Evolutionary conservation across 108 stramenopile genomes (phyloP).

Genomic region (Parmales sp.): DNA sequence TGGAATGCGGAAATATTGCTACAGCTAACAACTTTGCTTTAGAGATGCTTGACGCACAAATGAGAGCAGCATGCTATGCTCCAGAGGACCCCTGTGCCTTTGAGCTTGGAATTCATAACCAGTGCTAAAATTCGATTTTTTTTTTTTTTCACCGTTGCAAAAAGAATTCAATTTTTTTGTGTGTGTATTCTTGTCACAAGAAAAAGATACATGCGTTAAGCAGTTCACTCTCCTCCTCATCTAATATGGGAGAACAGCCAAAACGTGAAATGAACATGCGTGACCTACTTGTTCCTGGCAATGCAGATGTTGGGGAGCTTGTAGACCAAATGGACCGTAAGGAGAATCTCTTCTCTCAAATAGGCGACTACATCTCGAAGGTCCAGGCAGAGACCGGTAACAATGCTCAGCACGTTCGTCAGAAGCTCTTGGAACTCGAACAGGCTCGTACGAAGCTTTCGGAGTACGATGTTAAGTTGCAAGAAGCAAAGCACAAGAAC

Average conservation of each 20-base stretch:
- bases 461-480: not conserved
- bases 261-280: not conserved
- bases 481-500: not conserved
- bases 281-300: not conserved
- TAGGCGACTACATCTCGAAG: constrained; percentile 10
- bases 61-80: no score
- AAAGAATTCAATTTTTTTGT: not conserved
- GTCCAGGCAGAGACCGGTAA: constrained; percentile 8
- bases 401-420: not conserved
- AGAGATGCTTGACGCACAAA: no score
- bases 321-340: constrained; percentile 3
- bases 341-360: constrained; percentile 8
- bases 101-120: no score
- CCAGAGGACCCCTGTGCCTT: no score
- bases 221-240: not conserved
- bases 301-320: not conserved
- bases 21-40: no score
- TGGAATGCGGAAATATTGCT: no score
- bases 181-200: not conserved
- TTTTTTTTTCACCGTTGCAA: not conserved
- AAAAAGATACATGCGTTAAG: not conserved
- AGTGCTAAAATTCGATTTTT: no score
- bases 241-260: not conserved
- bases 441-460: not conserved
- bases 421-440: not conserved